Evolutionary conservation across 768 basidiomycete genomes (phyloP), one percentile per base, ranked within the genome.

Genomic region (Infundibulicybe gibba): DNA sequence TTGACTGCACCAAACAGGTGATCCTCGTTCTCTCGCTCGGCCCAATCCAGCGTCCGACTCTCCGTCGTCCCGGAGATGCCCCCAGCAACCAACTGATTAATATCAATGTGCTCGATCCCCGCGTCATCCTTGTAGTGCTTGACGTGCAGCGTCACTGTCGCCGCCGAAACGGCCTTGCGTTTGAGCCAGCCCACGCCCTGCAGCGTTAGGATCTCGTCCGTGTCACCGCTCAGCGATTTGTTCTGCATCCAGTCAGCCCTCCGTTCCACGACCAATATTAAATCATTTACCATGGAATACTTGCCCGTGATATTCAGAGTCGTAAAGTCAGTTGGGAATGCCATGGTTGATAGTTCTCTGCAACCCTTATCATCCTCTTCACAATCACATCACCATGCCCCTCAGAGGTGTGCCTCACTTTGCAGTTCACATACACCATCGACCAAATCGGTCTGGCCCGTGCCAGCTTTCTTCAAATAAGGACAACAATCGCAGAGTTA

Each of bases 141-240:
- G 56, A 88, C 60, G 38, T 45, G 45, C 33, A 90, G 75, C 17
- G 81, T 85, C 40, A 90, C 55, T 14, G 76, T 80, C 30, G 75
- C 81, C 21, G 69, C 30, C 17, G 58, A 46, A 55, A 91, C 89
- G 19, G 76, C 75, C 48, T 74, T 81, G 53, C 89, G 79, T 53
- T 70, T 85, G 40, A 82, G 48, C 88, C 88, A 91, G 31, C 81
- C 61, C 30, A 91, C 73, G 42, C 89, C 89, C 60, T 90, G 89
- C 2, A 85, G 68, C 25, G 62, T 59, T 35, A 91, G 79, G 50
- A 91, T 82, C 20, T 71, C 70, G 44, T 89, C 87, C 5, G 74
- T 72, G 25, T 53, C 50, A 30, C 83, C 85, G 34, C 81, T 85
- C 44, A 88, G 72, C 1, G 68, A 38, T 63, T 85, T 89, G 71